Conservation (phyloP, 768 basidiomycete genomes). For the Favolaschia claudopus region DNA sequence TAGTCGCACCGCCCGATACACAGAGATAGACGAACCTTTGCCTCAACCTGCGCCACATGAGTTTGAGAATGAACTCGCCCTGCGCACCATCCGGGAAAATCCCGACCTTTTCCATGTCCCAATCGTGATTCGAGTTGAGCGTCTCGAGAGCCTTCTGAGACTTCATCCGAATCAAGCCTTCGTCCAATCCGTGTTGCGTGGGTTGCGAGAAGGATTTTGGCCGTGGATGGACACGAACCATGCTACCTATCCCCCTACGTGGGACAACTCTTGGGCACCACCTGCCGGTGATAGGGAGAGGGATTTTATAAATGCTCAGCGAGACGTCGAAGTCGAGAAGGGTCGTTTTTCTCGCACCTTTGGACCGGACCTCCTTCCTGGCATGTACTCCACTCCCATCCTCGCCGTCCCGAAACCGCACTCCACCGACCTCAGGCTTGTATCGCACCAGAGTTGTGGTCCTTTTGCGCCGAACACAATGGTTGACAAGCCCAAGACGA, state of each 20-base stretch:
- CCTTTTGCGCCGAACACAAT: constrained; percentile 36
- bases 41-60: no score
- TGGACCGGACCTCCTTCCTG: constrained; percentile 31
- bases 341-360: constrained; percentile 34
- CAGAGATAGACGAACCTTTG: no score
- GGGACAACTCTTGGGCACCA: constrained; percentile 20
- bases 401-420: constrained; percentile 38
- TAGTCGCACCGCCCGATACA: no score
- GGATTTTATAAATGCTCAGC: constrained; percentile 23
- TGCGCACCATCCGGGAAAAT: no score
- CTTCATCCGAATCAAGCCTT: no score
- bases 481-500: constrained; percentile 17
- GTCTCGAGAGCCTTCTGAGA: no score
- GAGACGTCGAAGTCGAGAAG: constrained; percentile 25
- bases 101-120: no score
- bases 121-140: no score
- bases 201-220: constrained; percentile 32
- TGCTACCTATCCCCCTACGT: constrained; percentile 9
- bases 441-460: constrained; percentile 41
- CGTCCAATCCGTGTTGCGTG: no score
- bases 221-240: no score
- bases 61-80: no score
- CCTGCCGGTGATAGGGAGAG: constrained; percentile 2
- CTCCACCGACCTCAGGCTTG: constrained; percentile 32
- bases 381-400: constrained; percentile 39